Base-by-base conservation (phyloP, 305 asterid genomes). In the Fraxinus albicans region DNA sequence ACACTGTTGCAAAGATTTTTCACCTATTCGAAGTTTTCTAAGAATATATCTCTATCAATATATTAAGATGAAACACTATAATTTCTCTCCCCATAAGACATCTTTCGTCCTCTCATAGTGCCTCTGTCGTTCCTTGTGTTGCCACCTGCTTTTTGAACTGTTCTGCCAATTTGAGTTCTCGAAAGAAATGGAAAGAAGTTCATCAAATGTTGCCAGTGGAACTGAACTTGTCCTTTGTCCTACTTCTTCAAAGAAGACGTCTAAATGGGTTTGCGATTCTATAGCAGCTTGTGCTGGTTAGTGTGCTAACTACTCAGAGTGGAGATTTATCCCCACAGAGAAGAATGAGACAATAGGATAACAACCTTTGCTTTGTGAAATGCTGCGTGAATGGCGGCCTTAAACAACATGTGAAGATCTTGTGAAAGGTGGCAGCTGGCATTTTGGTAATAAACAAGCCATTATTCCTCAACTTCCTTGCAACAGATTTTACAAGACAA, bases 401-500 rank as follows among this genome's bases (percentile, higher is more conserved):
- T 86, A 90, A 27, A 76, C 88, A 77, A 87, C 93, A n/a, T 94
- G 98, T 80, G 92, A 89, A 44, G 98, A 93, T 81, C 87, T 93
- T 44, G 83, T 58, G 29, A 94, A 92, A 87, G 98, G 93, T 87
- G 94, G 92, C 40, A 90, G 93, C 77, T 88, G 95, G 89, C 90
- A 88, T 79, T 94, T 94, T 98, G 98, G 98, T 98, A 6, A 96
- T 96, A 58, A 98, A 94, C 85, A 91, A 88, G 72, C 96, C 34
- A 90, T 83, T 80, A 94, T 94, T 83, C 84, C 95, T 82, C 91
- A 78, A 77, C 95, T 98, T 6, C 99, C 98, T 78, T 97, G 95
- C 87, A 96, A 82, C 87, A 95, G 21, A 90, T 92, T 82, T 83
- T 93, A 79, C 88, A 91, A 84, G 85, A 94, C 79, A 98, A 80